Evolutionary conservation across 2,329 filamentous ascomycete genomes (phyloP).

Genomic region (Myriosclerotinia scirpicola): DNA sequence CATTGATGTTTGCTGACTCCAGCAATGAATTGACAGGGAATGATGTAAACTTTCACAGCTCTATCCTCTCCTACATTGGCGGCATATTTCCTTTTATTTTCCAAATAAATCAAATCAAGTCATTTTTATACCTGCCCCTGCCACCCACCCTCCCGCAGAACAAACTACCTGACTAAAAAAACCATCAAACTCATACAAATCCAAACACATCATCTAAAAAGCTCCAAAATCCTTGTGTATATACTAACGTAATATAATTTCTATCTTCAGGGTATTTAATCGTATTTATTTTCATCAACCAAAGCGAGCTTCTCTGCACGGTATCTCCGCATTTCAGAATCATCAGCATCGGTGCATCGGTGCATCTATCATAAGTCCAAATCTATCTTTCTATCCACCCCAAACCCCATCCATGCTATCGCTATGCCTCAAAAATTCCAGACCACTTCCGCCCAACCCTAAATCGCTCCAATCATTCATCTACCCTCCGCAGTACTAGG

Average conservation of each 20-base stretch:
- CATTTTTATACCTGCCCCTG: too few species aligned
- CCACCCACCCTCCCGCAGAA: too few species aligned
- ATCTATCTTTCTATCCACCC: background rate
- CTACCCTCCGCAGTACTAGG: slow-evolving; percentile 4
- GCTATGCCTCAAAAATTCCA: slow-evolving; percentile 6
- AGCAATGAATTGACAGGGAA: too few species aligned
- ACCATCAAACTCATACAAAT: too few species aligned
- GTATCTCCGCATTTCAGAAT: background rate
- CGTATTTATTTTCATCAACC: background rate
- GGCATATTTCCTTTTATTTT: too few species aligned
- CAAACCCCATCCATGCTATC: background rate
- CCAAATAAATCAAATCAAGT: too few species aligned
- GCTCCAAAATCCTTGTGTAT: too few species aligned
- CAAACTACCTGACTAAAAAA: too few species aligned
- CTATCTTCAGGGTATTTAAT: slow-evolving; percentile 1
- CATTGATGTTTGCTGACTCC: too few species aligned
- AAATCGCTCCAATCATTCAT: background rate
- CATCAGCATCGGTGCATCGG: background rate
- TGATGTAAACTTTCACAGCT: too few species aligned
- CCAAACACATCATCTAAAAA: too few species aligned
- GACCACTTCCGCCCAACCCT: background rate
- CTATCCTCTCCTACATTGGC: too few species aligned
- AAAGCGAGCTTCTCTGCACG: background rate
- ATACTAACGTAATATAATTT: background rate
- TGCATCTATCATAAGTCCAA: background rate